These are phyloP conservation scores for Rhizoclosmatium sp. DNA, from an alignment of 192 early-diverging fungal genomes.

Conservation along the genomic window DNA sequence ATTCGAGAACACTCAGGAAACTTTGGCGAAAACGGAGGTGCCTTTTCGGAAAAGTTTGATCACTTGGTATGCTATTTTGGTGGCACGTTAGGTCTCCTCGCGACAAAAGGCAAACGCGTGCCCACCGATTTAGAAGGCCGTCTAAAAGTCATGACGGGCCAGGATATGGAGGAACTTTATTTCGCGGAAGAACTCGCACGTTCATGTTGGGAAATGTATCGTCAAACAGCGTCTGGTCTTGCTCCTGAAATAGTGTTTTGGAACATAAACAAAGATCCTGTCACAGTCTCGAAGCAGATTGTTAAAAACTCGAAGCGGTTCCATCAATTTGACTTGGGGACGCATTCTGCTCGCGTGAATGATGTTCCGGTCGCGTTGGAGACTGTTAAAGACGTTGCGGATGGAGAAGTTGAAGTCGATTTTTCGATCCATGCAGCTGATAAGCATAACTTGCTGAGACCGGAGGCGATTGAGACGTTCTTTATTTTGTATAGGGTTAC, in stretches of 20 bases:
- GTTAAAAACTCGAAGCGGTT: conserved; percentile 25
- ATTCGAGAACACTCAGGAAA: conserved; percentile 62
- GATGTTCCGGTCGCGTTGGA: conserved; percentile 13
- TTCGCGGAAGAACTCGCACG: conserved; percentile 80
- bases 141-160: conserved; percentile 34
- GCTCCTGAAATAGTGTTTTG: conserved; percentile 89
- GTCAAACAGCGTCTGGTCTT: conserved; percentile 77
- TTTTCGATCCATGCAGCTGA: conserved; percentile 71
- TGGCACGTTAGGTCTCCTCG: conserved; percentile 81
- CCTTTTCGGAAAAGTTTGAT: conserved; percentile 75
- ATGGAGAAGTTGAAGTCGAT: conserved; percentile 54
- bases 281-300: background rate
- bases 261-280: conserved; percentile 47
- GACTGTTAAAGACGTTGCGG: background rate
- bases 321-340: background rate
- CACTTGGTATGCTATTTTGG: conserved; percentile 95
- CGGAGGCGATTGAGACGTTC: conserved; percentile 89
- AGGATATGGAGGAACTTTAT: conserved; percentile 60
- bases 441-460: conserved; percentile 82
- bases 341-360: too few relatives aligned
- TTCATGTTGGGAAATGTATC: conserved; percentile 86
- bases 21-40: background rate
- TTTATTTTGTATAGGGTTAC: conserved; percentile 89
- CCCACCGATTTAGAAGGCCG: conserved; percentile 1
- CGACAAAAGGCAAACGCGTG: conserved; percentile 65